These are phyloP conservation scores for Nigrograna mackinnonii DNA, from an alignment of 2,329 filamentous ascomycete genomes.

Conservation along the genomic window DNA sequence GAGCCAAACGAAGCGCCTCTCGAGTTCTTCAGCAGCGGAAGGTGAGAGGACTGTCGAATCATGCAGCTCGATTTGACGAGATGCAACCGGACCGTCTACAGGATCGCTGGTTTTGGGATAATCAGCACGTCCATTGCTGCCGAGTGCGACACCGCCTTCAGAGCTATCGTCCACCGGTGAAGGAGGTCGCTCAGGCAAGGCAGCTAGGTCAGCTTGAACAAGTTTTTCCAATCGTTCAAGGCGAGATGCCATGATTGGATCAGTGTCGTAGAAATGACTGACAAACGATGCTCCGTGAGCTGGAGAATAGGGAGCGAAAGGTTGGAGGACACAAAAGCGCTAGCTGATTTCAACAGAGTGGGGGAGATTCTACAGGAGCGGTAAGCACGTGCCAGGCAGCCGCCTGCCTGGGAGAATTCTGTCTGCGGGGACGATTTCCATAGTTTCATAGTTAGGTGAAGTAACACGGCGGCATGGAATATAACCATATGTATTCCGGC, in stretches of 20 bases:
- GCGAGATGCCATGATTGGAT: slow-evolving; percentile 29
- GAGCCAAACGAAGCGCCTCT: slow-evolving; percentile 24
- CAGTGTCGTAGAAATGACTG: too few species aligned
- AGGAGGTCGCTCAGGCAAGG: slow-evolving; percentile 23
- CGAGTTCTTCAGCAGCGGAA: slow-evolving; percentile 10
- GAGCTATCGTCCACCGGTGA: slow-evolving; percentile 16
- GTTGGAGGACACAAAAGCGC: too few species aligned
- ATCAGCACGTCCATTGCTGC: not conserved
- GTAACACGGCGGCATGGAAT: too few species aligned
- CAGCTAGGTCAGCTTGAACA: slow-evolving; percentile 22
- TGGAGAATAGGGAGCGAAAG: too few species aligned
- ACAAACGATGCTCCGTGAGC: too few species aligned
- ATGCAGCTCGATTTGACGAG: not conserved
- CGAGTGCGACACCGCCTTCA: slow-evolving; percentile 20
- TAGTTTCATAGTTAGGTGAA: too few species aligned
- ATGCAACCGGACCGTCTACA: not conserved
- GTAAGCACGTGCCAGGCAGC: too few species aligned
- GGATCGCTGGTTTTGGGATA: not conserved
- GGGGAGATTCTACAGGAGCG: too few species aligned
- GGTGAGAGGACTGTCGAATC: not conserved
- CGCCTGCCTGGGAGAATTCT: too few species aligned
- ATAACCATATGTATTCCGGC: too few species aligned
- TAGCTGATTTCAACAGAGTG: too few species aligned
- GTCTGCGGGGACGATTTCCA: too few species aligned
- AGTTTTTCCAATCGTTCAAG: slow-evolving; percentile 26